Percentiles rank a stretch among this genome's conserved stretches.
Conservation (phyloP, 495 filamentous ascomycete genomes). For the Haplographium delicatum region DNA sequence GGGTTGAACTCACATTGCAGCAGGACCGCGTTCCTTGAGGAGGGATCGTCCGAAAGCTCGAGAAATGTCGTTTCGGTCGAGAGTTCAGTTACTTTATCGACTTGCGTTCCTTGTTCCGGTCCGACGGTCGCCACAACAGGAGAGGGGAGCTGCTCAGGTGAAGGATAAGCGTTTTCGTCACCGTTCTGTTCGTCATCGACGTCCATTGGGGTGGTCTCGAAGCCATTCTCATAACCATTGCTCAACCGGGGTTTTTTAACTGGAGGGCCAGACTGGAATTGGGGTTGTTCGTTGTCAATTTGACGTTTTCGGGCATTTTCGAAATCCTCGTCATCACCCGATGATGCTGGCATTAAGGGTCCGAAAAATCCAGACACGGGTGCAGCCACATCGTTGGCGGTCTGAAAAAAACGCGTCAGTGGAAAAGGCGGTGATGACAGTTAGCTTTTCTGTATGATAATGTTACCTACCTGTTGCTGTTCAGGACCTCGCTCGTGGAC, state of each 20-base stretch:
- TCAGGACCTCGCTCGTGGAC: constrained; percentile 57
- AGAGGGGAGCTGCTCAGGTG: constrained; percentile 50
- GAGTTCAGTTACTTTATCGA: constrained; percentile 60
- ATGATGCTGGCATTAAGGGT: constrained; percentile 17
- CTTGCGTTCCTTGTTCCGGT: constrained; percentile 65
- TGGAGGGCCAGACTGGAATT: constrained; percentile 44
- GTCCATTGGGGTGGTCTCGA: constrained; percentile 56
- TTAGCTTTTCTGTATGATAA: constrained; percentile 4
- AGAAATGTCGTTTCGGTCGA: constrained; percentile 61
- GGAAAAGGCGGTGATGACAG: neutral
- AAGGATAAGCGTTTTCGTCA: constrained; percentile 49
- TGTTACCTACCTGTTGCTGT: constrained; percentile 48
- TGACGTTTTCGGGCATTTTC: constrained; percentile 47
- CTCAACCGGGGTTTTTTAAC: constrained; percentile 49
- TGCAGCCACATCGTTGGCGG: constrained; percentile 5
- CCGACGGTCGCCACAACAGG: constrained; percentile 54
- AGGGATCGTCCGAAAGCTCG: constrained; percentile 52
- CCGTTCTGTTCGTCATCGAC: constrained; percentile 44
- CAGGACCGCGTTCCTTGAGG: constrained; percentile 41
- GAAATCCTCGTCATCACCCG: constrained; percentile 28
- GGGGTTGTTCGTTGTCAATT: constrained; percentile 39
- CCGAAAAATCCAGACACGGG: constrained; percentile 21
- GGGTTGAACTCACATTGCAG: constrained; percentile 75
- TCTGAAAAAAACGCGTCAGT: constrained; percentile 11
- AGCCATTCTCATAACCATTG: constrained; percentile 59